Base-by-base conservation (phyloP, 768 basidiomycete species). In the Gloeostereum incarnatum region DNA sequence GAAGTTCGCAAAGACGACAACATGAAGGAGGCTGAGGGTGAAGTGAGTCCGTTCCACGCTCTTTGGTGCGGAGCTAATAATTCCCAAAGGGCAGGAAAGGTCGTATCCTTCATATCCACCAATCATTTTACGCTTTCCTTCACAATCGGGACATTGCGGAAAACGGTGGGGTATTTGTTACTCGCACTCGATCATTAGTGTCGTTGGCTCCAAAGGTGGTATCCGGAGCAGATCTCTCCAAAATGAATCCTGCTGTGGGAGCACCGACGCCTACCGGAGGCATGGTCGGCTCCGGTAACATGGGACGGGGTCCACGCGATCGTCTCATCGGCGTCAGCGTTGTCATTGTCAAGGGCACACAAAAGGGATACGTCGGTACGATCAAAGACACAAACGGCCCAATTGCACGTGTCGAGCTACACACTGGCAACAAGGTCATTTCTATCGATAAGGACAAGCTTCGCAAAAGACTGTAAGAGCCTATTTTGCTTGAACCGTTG, bases 381-480 rank as follows among this genome's bases (percentile, higher is more conserved):
- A 86, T 98, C 66, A 97, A 93, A 60, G 96, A 98, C 54, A 87
- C 91, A 20, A 94, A 92, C 42, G 94, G 92, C 4, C 68, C 71
- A 26, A 66, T 78, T 40, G 88, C 84, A 1, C 75, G 96, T 29
- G 91, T 99, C 10, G 96, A 98, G 58, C 65, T 99, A n/a, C 81
- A 90, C 10, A 83, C 82, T 26, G 68, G 69, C 13, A 93, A 92
- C 59, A 92, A 89, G 58, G 68, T 92, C 16, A 79, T 99, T 41
- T 81, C 81, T 26, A 79, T 97, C 41, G 83, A 86, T 34, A 88
- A 91, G 52, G 70, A 73, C 31, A 88, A 86, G 52, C 58, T 94
- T 14, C 70, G 75, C 45, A 70, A 80, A 40, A 71, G 81, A 60
- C 56, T 76, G 88, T 89, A 52, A 52, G 85, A 70, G 32, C 27